phyloP scores from a whole-genome alignment of 345 rosid genomes.

The Salix suchowensis region DNA sequence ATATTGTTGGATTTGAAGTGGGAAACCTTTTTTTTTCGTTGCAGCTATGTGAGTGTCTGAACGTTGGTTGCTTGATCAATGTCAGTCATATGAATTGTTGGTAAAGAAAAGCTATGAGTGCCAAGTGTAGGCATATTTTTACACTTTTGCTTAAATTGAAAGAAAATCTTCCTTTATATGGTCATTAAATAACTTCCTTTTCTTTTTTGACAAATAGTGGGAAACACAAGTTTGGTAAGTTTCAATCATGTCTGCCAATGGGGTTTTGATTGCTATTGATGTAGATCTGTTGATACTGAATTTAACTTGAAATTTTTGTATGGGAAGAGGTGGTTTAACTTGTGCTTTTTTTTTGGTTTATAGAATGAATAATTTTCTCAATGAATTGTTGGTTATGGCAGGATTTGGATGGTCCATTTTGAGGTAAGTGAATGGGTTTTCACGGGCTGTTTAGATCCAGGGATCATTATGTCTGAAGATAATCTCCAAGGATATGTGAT shows the following conservation, averaged over 20 bases:
- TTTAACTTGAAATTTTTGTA: neutral
- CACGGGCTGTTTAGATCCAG: constrained; percentile 13
- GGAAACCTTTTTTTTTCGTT: neutral
- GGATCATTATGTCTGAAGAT: constrained; percentile 32
- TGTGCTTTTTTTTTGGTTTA: neutral
- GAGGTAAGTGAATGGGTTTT: constrained; percentile 14
- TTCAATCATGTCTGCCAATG: neutral
- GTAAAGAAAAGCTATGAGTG: neutral
- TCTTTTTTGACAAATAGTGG: neutral
- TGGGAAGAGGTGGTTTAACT: neutral
- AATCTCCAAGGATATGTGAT: constrained; percentile 12
- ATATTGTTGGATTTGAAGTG: neutral
- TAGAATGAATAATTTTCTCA: neutral
- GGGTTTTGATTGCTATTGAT: neutral
- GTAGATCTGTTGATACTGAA: neutral
- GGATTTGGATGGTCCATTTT: constrained; percentile 30
- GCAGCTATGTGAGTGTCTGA: constrained; percentile 3
- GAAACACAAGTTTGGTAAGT: neutral
- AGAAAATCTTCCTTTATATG: neutral
- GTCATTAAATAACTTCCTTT: neutral
- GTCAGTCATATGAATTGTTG: neutral
- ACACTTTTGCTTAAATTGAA: neutral
- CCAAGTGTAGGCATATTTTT: neutral
- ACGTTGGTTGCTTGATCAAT: neutral
- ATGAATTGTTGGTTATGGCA: constrained; percentile 20